Percentiles rank a stretch among this genome's conserved stretches.
These are phyloP conservation scores for Cymodocea nodosa DNA, from an alignment of 116 monocot genomes.

Conservation along the genomic window DNA sequence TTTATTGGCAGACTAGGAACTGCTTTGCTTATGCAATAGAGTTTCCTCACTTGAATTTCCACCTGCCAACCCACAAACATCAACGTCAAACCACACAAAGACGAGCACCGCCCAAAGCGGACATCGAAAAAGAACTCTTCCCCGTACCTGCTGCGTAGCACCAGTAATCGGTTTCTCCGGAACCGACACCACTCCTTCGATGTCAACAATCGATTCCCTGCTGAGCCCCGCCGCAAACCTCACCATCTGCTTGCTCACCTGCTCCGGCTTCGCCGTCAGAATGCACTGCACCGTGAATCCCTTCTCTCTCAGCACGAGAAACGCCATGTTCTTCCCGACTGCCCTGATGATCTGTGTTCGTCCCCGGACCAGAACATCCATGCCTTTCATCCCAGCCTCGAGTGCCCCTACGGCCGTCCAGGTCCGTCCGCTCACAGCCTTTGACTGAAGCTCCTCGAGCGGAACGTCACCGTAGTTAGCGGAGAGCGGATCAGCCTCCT, in stretches of 20 bases:
- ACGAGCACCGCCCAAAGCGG: background rate
- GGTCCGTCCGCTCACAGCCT: conserved; percentile 31
- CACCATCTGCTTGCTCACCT: conserved; percentile 77
- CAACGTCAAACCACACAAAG: background rate
- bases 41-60: conserved; percentile 73
- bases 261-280: conserved; percentile 32
- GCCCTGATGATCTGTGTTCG: conserved; percentile 51
- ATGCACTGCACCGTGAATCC: conserved; percentile 78
- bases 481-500: conserved; percentile 38
- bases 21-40: conserved; percentile 76
- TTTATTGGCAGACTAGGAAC: conserved; percentile 64
- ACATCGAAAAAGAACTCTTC: background rate
- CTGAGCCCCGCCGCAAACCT: conserved; percentile 54
- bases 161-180: conserved; percentile 67
- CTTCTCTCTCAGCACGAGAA: conserved; percentile 61
- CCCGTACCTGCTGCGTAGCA: conserved; percentile 64
- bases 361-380: conserved; percentile 56
- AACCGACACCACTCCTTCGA: conserved; percentile 50
- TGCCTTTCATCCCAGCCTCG: conserved; percentile 22
- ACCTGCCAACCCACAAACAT: conserved; percentile 30
- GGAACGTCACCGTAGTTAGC: conserved; percentile 71
- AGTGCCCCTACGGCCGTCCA: conserved; percentile 52
- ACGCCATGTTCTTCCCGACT: conserved; percentile 88
- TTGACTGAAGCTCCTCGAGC: conserved; percentile 58
- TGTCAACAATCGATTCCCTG: conserved; percentile 61